Base-by-base conservation (phyloP, 106 monocot species). In the Apostasia shenzhenica region DNA sequence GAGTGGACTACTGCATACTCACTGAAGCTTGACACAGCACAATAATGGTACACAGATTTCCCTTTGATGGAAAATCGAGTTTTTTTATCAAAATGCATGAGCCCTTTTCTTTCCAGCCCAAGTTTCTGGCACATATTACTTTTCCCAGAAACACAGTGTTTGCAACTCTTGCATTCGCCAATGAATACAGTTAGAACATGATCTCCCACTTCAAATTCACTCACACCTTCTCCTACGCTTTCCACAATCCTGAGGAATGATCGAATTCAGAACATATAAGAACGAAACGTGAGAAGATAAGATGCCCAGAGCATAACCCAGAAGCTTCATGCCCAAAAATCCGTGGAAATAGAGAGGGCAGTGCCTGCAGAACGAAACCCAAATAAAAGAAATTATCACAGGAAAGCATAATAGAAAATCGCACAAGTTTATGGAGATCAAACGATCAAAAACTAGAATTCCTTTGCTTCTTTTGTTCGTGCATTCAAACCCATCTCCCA, bases 321-420 rank as follows among this genome's bases (percentile, higher is more conserved):
- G 95, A 91, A 80, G 95, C 95, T 76, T 91, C 95, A 69, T 95
- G 95, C 48, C 91, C 95, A 73, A 95, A 91, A 14, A 95, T 91
- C 51, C 91, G 76, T 4, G 91, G 95, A 72, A 91, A 95, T 73
- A 95, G 57, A 73, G 73, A 72, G 51, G 91, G 69, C 57, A 81
- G 85, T 4, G 76, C 88, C 91, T 95, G 81, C 45, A 80, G 61
- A 75, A 52, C 3, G 8, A 65, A 65, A 14, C 46, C 2, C 46
- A 48, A n/a, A 14, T 65, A 47, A 47, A 48, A 26, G 26, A 48
- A 65, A 48, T 7, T 26, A 48, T n/a, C 3, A 4, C 13, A 5
- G 65, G 48, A 4, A 62, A 65, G 37, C 65, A 26, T 26, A 26
- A 26, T 26, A 26, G 26, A 26, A 26, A 26, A 26, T 26, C 26